These are phyloP conservation scores for Cubamyces lactineus DNA, from an alignment of 768 basidiomycete genomes.

Conservation along the genomic window DNA sequence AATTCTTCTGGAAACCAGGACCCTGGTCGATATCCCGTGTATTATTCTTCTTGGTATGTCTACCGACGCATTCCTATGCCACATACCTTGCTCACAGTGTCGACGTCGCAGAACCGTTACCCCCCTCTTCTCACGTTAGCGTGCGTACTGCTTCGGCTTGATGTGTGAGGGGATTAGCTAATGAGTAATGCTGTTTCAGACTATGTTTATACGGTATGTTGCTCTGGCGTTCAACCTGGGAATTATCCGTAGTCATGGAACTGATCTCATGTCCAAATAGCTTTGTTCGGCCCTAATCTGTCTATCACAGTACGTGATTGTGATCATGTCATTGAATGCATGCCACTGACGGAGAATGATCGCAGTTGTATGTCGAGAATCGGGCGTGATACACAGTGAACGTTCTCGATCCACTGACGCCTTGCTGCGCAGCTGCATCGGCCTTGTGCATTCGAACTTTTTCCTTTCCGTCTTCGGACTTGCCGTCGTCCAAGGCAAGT, in stretches of 20 bases:
- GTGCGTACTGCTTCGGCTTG: conserved; percentile 6
- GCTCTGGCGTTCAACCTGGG: not conserved
- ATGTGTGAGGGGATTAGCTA: too few relatives aligned
- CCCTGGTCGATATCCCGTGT: conserved; percentile 24
- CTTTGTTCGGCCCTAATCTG: conserved; percentile 9
- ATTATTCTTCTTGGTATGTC: conserved; percentile 25
- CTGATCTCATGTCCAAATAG: not conserved
- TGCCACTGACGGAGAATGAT: not conserved
- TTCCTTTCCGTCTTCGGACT: conserved; percentile 16
- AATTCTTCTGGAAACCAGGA: conserved; percentile 27
- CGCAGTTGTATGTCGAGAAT: conserved; percentile 4
- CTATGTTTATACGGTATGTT: conserved; percentile 8
- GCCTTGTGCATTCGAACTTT: conserved; percentile 13
- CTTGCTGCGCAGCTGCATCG: conserved; percentile 9
- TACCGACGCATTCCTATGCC: not conserved
- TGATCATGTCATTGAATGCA: not conserved
- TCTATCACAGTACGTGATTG: conserved; percentile 3
- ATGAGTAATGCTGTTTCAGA: not conserved
- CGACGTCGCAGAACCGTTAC: conserved; percentile 25
- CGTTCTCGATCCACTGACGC: not conserved
- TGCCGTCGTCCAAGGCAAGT: conserved; percentile 23
- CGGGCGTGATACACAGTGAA: not conserved
- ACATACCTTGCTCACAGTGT: not conserved
- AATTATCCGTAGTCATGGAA: not conserved
- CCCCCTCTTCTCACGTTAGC: conserved; percentile 9